A percentile compares a stretch with the other conserved stretches of the same genome.
phyloP scores from a whole-genome alignment of 208 protist species.

The Leishmania turanica region DNA sequence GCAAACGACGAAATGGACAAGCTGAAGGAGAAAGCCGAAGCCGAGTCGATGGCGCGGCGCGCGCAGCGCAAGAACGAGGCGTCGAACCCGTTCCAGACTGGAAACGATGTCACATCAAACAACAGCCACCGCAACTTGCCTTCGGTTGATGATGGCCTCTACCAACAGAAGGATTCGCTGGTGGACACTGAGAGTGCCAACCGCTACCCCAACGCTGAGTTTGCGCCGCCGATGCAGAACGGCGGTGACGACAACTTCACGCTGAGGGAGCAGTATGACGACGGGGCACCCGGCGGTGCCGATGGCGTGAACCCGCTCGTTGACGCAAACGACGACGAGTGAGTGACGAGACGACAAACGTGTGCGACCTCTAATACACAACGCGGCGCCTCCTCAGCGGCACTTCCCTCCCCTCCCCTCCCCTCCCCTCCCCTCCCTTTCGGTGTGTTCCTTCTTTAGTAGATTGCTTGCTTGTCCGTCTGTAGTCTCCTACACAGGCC shows the following conservation, averaged over 20 bases:
- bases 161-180: slow-evolving; percentile 16
- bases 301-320: slow-evolving; percentile 8
- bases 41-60: slow-evolving; percentile 29
- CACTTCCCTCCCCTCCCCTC: background rate
- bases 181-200: background rate
- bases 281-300: background rate
- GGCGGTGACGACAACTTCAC: background rate
- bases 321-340: background rate
- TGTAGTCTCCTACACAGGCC: background rate
- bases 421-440: background rate
- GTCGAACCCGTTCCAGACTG: background rate
- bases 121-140: background rate
- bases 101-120: background rate
- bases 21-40: slow-evolving; percentile 34
- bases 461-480: background rate
- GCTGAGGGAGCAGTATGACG: background rate
- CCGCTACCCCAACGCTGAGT: background rate
- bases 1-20: slow-evolving; percentile 31
- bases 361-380: background rate
- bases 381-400: background rate
- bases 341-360: background rate
- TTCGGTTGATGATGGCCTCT: slow-evolving; percentile 18
- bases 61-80: slow-evolving; percentile 8
- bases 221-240: background rate
- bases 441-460: background rate